These are phyloP conservation scores for Saccharomycopsis phalli DNA, from an alignment of 1,139 yeast species.

Conservation along the genomic window DNA sequence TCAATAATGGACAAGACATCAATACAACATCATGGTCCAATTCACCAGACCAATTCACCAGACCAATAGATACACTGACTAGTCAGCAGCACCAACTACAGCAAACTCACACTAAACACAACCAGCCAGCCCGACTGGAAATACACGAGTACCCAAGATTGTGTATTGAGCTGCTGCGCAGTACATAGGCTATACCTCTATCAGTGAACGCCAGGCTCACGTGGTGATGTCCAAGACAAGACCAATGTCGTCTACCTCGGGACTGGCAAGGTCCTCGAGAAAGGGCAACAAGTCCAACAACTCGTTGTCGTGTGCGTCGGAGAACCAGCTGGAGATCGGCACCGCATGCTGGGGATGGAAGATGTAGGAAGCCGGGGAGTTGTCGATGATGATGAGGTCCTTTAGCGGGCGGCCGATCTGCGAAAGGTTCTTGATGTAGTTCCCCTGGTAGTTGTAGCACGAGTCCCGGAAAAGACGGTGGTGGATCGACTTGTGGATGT, in stretches of 20 bases:
- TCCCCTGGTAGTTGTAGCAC: conserved; percentile 76
- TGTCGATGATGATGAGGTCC: conserved; percentile 85
- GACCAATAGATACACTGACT: too few relatives aligned
- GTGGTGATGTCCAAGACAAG: conserved; percentile 70
- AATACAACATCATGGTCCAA: too few relatives aligned
- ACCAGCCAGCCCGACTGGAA: too few relatives aligned
- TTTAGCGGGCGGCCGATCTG: conserved; percentile 88
- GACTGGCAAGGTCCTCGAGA: conserved; percentile 68
- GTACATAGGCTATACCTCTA: not conserved
- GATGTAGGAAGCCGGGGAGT: conserved; percentile 93
- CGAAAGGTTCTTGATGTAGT: conserved; percentile 84
- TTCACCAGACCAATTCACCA: too few relatives aligned
- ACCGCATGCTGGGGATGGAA: conserved; percentile 97
- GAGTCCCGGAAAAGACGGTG: conserved; percentile 89
- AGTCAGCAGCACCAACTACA: too few relatives aligned
- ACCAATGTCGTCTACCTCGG: conserved; percentile 69
- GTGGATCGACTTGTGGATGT: conserved; percentile 63
- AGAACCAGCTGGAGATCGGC: conserved; percentile 98
- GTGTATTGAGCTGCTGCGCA: not conserved
- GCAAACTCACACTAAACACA: too few relatives aligned
- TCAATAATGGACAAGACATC: too few relatives aligned
- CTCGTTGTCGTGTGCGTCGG: conserved; percentile 96
- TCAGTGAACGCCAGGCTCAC: too few relatives aligned
- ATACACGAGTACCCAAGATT: too few relatives aligned
- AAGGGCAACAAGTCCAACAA: conserved; percentile 84